Percentiles rank a stretch among this genome's conserved stretches.
These are phyloP conservation scores for Aspergillus nanangensis DNA, from an alignment of 495 filamentous ascomycete genomes.

Conservation along the genomic window DNA sequence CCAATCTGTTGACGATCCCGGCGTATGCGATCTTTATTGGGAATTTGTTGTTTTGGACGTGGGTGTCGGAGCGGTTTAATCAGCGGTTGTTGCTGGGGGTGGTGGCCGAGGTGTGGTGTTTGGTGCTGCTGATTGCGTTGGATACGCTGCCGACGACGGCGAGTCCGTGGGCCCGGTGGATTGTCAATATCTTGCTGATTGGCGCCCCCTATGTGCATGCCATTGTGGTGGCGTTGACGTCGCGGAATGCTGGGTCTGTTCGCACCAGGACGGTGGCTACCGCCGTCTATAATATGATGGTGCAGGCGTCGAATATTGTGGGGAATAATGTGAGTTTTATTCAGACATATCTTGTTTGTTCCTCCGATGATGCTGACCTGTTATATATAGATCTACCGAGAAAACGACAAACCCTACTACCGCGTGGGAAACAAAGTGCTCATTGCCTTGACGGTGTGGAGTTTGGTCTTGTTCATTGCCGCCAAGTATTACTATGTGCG, in stretches of 20 bases:
- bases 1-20: conserved; percentile 67
- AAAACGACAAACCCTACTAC: conserved; percentile 63
- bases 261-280: conserved; percentile 60
- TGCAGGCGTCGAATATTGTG: conserved; percentile 62
- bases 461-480: conserved; percentile 50
- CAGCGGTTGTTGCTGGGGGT: conserved; percentile 50
- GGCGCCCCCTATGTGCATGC: conserved; percentile 61
- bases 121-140: conserved; percentile 51
- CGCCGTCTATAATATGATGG: conserved; percentile 70
- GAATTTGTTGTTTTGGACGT: conserved; percentile 44
- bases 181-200: conserved; percentile 47
- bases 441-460: conserved; percentile 48
- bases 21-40: conserved; percentile 46
- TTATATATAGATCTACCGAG: conserved; percentile 51
- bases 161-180: conserved; percentile 50
- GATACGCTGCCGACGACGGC: conserved; percentile 29
- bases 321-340: conserved; percentile 48
- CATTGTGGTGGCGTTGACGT: conserved; percentile 63
- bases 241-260: conserved; percentile 63
- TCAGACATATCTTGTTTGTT: neutral
- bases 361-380: neutral
- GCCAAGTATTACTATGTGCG: conserved; percentile 61
- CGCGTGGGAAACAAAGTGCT: conserved; percentile 62
- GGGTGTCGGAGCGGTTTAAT: conserved; percentile 49
- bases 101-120: conserved; percentile 49